These are phyloP conservation scores for Rhizophora apiculata DNA, from an alignment of 345 rosid genomes.

Conservation along the genomic window DNA sequence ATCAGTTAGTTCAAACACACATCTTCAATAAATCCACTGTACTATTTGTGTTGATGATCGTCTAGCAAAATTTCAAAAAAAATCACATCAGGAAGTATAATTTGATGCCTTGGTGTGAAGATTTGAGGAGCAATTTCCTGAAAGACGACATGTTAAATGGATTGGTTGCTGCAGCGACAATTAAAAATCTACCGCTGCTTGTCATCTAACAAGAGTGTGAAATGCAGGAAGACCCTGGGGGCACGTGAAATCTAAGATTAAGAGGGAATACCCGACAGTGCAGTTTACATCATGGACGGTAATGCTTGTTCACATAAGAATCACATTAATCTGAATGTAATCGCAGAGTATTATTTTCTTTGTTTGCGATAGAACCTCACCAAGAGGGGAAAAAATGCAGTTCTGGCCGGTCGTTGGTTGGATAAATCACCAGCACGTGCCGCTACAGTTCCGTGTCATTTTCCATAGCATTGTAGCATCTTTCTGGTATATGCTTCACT, in stretches of 20 bases:
- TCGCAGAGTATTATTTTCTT: too few relatives aligned
- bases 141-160: not conserved
- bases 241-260: constrained; percentile 68
- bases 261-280: constrained; percentile 66
- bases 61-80: not conserved
- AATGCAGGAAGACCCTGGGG: constrained; percentile 79
- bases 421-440: constrained; percentile 85
- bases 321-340: too few relatives aligned
- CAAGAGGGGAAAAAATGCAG: constrained; percentile 35
- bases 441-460: constrained; percentile 80
- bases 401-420: constrained; percentile 90
- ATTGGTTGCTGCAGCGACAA: not conserved
- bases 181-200: not conserved
- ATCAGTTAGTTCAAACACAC: too few relatives aligned
- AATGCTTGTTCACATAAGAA: constrained; percentile 14
- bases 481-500: constrained; percentile 49
- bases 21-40: too few relatives aligned
- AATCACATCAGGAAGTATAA: not conserved
- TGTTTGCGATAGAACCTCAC: not conserved
- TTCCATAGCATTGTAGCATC: constrained; percentile 66
- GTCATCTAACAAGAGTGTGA: constrained; percentile 15
- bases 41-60: not conserved
- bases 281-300: constrained; percentile 88
- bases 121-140: not conserved
- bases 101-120: not conserved